Conservation (phyloP, 1,284 basidiomycete genomes). For the Papiliotrema flavescens region DNA sequence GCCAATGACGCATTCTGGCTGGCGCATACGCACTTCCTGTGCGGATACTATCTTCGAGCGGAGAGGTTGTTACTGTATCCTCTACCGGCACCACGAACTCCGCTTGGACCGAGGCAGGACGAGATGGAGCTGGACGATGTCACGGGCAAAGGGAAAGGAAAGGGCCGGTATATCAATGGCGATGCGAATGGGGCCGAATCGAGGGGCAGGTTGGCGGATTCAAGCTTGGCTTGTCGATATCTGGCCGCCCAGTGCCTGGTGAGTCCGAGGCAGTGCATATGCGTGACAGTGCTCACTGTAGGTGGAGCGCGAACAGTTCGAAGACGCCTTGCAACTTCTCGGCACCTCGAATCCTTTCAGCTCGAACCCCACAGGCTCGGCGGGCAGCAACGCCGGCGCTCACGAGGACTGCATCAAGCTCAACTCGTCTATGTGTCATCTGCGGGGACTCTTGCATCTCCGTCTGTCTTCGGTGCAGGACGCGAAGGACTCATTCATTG, state of each 20-base stretch:
- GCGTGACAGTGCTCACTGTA: slow-evolving; percentile 18
- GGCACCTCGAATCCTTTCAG: slow-evolving; percentile 84
- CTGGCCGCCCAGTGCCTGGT: slow-evolving; percentile 91
- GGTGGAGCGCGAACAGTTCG: slow-evolving; percentile 87
- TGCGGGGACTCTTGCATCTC: slow-evolving; percentile 89
- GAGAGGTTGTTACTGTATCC: slow-evolving; percentile 84
- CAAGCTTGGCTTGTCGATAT: slow-evolving; percentile 88
- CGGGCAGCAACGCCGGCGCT: slow-evolving; percentile 49
- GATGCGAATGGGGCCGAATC: not conserved
- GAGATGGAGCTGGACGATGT: slow-evolving; percentile 1
- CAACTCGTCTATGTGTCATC: slow-evolving; percentile 90
- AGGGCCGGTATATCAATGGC: not conserved
- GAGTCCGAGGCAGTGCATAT: slow-evolving; percentile 8
- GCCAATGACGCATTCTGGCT: slow-evolving; percentile 98
- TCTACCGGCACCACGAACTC: slow-evolving; percentile 44
- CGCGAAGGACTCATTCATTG: slow-evolving; percentile 91
- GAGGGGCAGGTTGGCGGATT: slow-evolving; percentile 64
- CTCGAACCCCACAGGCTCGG: not conserved
- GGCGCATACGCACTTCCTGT: slow-evolving; percentile 94
- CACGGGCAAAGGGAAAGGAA: slow-evolving; percentile 14
- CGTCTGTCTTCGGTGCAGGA: slow-evolving; percentile 83
- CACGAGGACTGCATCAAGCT: slow-evolving; percentile 89
- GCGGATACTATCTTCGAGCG: slow-evolving; percentile 89
- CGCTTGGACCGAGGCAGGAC: not conserved
- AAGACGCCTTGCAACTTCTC: slow-evolving; percentile 87